A percentile compares a stretch with the other conserved stretches of the same genome.
phyloP scores from a whole-genome alignment of 2,329 filamentous ascomycete species.

The Cryphonectria parasitica region DNA sequence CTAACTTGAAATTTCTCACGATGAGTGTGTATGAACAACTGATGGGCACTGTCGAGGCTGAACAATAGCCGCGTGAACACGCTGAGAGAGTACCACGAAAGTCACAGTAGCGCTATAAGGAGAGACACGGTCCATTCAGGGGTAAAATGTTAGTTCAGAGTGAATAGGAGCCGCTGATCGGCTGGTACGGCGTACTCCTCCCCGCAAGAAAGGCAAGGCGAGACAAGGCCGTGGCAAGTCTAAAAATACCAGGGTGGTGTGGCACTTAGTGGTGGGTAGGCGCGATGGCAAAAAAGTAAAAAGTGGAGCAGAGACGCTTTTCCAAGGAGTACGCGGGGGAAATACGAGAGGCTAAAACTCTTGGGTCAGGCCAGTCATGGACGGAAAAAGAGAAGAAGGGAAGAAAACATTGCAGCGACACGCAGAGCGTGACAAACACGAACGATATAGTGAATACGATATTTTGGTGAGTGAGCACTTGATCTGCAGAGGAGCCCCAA shows the following conservation, averaged over 20 bases:
- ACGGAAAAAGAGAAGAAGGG: not conserved
- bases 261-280: not conserved
- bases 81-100: not conserved
- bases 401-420: not conserved
- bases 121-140: constrained; percentile 10
- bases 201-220: not conserved
- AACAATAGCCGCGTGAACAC: not conserved
- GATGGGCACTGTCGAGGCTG: not conserved
- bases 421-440: constrained; percentile 17
- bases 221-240: constrained; percentile 17
- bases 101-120: not conserved
- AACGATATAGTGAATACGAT: constrained; percentile 5
- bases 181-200: constrained; percentile 4
- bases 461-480: constrained; percentile 1
- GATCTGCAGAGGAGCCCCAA: not conserved
- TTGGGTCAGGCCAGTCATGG: constrained; percentile 11
- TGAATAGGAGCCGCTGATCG: not conserved
- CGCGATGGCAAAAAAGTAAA: constrained; percentile 24
- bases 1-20: not conserved
- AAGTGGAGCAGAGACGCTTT: not conserved
- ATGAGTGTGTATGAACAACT: not conserved
- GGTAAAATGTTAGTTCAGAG: constrained; percentile 10
- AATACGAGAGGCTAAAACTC: constrained; percentile 28
- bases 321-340: constrained; percentile 21
- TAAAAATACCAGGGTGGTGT: constrained; percentile 25